Percentiles rank a stretch among this genome's conserved stretches.
Conservation (phyloP, 2,329 filamentous ascomycete genomes). For the Huntiella bhutanensis region DNA sequence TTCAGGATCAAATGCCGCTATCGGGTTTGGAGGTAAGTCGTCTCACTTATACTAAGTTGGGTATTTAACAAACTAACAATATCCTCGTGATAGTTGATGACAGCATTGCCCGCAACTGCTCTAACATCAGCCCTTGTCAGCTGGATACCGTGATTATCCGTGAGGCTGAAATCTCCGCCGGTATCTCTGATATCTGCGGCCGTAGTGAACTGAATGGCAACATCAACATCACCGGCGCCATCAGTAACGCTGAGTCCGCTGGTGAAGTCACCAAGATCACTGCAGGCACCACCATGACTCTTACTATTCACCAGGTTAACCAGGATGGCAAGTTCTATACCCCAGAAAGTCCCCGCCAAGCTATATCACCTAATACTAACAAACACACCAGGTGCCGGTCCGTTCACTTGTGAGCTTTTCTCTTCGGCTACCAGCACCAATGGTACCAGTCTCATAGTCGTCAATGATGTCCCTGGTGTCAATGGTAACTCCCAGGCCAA, state of each 20-base stretch:
- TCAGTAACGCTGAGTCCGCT: slow-evolving; percentile 29
- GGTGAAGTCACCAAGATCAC: slow-evolving; percentile 29
- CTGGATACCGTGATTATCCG: slow-evolving; percentile 45
- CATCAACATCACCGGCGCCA: slow-evolving; percentile 40
- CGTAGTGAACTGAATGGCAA: slow-evolving; percentile 40
- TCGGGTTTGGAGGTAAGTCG: slow-evolving; percentile 27
- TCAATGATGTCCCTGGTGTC: slow-evolving; percentile 38
- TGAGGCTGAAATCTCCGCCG: slow-evolving; percentile 31
- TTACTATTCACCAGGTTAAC: slow-evolving; percentile 35
- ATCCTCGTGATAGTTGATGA: slow-evolving; percentile 24
- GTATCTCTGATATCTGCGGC: slow-evolving; percentile 40
- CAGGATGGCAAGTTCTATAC: slow-evolving; percentile 31
- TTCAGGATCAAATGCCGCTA: slow-evolving; percentile 22
- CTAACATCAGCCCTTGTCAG: slow-evolving; percentile 45
- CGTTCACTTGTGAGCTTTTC: slow-evolving; percentile 31
- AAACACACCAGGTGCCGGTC: slow-evolving; percentile 25
- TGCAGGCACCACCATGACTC: slow-evolving; percentile 23
- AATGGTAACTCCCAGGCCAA: slow-evolving; percentile 40
- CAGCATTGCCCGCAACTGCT: slow-evolving; percentile 41
- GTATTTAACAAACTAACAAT: background rate
- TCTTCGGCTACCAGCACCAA: slow-evolving; percentile 27
- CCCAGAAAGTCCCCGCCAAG: slow-evolving; percentile 18
- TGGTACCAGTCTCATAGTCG: slow-evolving; percentile 28
- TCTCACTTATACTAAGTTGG: background rate
- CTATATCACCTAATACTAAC: slow-evolving; percentile 19